Conservation (phyloP, 208 protist genomes). For the Crithidia sp. region DNA sequence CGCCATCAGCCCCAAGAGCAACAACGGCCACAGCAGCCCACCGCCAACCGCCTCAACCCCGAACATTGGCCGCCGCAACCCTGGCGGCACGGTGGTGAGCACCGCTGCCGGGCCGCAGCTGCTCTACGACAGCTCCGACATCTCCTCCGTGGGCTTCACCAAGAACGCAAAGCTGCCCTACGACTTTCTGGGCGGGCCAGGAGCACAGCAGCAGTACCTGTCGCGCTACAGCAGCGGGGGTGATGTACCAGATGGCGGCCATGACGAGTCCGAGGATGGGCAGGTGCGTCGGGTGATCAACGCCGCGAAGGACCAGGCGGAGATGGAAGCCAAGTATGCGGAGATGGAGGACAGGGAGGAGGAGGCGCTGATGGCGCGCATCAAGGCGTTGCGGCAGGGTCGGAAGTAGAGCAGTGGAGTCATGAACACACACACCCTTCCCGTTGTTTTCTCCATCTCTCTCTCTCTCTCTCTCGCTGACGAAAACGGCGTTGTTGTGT, state of each 20-base stretch:
- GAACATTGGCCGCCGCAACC: conserved; percentile 12
- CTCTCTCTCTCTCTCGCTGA: too few relatives aligned
- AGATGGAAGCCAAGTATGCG: conserved; percentile 55
- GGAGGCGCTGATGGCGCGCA: conserved; percentile 45
- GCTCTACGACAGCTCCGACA: conserved; percentile 76
- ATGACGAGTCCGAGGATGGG: conserved; percentile 43
- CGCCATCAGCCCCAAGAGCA: background rate
- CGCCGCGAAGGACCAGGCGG: conserved; percentile 50
- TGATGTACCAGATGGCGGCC: conserved; percentile 9
- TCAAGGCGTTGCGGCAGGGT: conserved; percentile 49
- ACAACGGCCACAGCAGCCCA: background rate
- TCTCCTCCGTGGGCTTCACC: conserved; percentile 75
- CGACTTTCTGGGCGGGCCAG: conserved; percentile 60
- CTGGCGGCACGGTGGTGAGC: conserved; percentile 52
- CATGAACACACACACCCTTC: too few relatives aligned
- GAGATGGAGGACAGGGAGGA: conserved; percentile 56
- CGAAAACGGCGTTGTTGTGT: too few relatives aligned
- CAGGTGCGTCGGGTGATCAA: conserved; percentile 52
- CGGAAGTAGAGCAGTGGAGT: conserved; percentile 13
- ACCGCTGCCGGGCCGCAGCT: conserved; percentile 56
- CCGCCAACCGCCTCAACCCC: background rate
- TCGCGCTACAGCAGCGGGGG: background rate
- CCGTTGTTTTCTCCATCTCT: too few relatives aligned
- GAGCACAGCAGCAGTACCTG: conserved; percentile 31
- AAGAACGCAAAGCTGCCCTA: conserved; percentile 40